These are phyloP conservation scores for Amanita rimosa DNA, from an alignment of 768 basidiomycete species.

Conservation along the genomic window DNA sequence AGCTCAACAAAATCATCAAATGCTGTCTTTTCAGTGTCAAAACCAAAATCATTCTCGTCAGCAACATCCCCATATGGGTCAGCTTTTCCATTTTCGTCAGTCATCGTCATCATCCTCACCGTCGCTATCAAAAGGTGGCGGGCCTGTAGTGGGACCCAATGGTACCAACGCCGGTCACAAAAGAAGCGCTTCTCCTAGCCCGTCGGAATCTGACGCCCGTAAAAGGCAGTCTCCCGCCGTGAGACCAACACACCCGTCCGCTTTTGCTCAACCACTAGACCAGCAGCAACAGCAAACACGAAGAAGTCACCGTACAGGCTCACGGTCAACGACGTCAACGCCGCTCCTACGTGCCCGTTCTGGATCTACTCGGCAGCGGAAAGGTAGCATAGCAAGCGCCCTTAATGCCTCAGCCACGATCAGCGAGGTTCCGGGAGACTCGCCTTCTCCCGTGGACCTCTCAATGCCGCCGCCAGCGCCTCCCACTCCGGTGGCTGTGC, in stretches of 20 bases:
- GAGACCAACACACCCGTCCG: constrained; percentile 17
- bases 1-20: constrained; percentile 27
- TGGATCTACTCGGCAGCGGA: constrained; percentile 26
- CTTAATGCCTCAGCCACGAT: background rate
- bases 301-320: constrained; percentile 20
- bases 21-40: background rate
- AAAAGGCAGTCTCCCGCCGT: constrained; percentile 47
- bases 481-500: constrained; percentile 10
- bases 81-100: constrained; percentile 4
- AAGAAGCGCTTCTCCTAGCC: constrained; percentile 45
- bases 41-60: background rate
- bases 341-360: constrained; percentile 31
- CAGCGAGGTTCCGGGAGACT: constrained; percentile 32
- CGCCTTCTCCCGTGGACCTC: constrained; percentile 81
- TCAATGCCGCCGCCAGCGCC: constrained; percentile 81
- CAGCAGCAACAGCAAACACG: constrained; percentile 10
- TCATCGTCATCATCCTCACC: constrained; percentile 9
- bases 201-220: constrained; percentile 37
- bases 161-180: constrained; percentile 26
- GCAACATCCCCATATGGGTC: background rate
- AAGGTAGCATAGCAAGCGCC: constrained; percentile 24
- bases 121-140: background rate
- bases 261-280: constrained; percentile 9
- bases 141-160: background rate
- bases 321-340: constrained; percentile 50